Percentiles rank a stretch among this genome's conserved stretches.
These are phyloP conservation scores for Stramenopiles sp. DNA, from an alignment of 352 stramenopile species.

Conservation along the genomic window DNA sequence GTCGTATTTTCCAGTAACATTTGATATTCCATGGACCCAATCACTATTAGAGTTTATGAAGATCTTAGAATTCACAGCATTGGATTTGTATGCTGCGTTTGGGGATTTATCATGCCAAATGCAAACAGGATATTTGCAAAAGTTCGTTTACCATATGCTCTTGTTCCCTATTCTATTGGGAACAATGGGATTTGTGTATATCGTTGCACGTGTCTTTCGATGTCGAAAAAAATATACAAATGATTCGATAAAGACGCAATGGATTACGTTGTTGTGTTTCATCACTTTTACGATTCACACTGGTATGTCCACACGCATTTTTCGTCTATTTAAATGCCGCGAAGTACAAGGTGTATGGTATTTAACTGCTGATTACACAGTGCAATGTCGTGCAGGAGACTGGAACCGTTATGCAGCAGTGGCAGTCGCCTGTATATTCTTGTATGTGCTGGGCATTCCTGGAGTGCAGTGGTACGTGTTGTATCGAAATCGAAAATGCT, in stretches of 20 bases:
- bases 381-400: neutral
- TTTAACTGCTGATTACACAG: neutral
- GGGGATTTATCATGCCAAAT: neutral
- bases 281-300: neutral
- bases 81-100: neutral
- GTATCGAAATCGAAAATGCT: neutral
- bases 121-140: neutral
- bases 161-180: neutral
- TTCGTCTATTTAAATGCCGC: neutral
- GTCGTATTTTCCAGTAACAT: neutral
- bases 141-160: neutral
- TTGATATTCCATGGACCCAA: neutral
- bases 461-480: neutral
- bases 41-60: neutral
- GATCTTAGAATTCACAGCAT: neutral
- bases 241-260: neutral
- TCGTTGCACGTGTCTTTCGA: neutral
- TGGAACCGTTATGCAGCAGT: neutral
- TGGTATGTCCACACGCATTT: neutral
- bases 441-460: neutral
- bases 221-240: neutral
- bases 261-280: neutral
- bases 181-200: neutral
- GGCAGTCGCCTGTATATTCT: neutral
- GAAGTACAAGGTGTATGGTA: neutral